phyloP scores from a whole-genome alignment of 495 filamentous ascomycete genomes.

The Viridothelium virens region DNA sequence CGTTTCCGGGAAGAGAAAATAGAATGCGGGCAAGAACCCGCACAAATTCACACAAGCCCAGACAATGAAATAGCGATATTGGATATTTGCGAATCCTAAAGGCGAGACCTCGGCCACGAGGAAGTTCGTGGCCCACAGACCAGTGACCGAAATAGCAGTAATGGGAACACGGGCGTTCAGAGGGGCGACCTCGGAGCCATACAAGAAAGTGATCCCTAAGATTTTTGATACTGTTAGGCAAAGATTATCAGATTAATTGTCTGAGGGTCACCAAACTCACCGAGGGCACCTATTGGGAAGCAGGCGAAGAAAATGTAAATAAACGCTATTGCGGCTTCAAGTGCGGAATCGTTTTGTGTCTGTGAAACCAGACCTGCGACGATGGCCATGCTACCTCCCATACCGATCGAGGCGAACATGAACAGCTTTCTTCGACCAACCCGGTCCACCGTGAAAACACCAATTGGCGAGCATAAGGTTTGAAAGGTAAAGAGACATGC shows the following conservation, averaged over 20 bases:
- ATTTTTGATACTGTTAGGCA: background rate
- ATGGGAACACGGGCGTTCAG: conserved; percentile 51
- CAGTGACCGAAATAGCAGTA: conserved; percentile 13
- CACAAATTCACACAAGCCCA: conserved; percentile 35
- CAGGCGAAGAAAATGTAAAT: conserved; percentile 32
- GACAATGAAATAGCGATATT: conserved; percentile 44
- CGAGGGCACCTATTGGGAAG: conserved; percentile 28
- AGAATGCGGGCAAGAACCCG: conserved; percentile 38
- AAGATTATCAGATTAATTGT: background rate
- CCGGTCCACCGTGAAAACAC: conserved; percentile 28
- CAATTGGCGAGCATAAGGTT: conserved; percentile 28
- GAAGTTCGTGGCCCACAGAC: conserved; percentile 36
- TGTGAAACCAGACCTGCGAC: conserved; percentile 29
- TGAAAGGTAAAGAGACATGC: conserved; percentile 25
- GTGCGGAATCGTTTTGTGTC: conserved; percentile 10
- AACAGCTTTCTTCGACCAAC: conserved; percentile 35
- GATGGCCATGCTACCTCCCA: conserved; percentile 39
- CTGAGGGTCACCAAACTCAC: background rate
- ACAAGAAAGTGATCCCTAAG: conserved; percentile 48
- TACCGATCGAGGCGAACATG: conserved; percentile 37
- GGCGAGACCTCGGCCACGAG: conserved; percentile 43
- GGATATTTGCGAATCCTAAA: conserved; percentile 41
- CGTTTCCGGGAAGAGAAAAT: conserved; percentile 62
- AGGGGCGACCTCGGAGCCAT: conserved; percentile 52
- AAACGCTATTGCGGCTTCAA: conserved; percentile 19